Evolutionary conservation across 179 eudicot species (phyloP), one percentile per base, ranked within the genome.

Genomic region (Silene noctiflora): DNA sequence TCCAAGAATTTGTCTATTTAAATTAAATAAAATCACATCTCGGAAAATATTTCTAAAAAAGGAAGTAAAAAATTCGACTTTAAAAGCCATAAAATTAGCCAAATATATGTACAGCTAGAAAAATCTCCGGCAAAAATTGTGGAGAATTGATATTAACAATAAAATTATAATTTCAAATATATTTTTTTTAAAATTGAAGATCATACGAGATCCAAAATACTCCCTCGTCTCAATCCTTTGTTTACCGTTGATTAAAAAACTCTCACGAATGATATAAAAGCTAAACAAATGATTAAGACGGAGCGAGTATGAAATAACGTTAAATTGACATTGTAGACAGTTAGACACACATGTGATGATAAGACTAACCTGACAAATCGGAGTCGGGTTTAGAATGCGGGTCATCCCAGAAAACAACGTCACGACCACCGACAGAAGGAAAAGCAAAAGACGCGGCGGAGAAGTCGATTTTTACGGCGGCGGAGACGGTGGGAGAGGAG

Each of bases 381-480:
- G 80, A 24, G 48, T 80, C 72, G 8, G 81, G 75, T 80, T 90
- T 86, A 73, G 60, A 68, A 76, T 13, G 73, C 61, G 78, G 72
- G 24, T 84, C 80, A 35, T 85, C 86, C 94, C 89, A 88, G 20
- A 84, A 75, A 35, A 87, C 81, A 42, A 84, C 94, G 75, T 84
- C 94, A 72, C 87, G 84, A 4, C 89, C 89, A 48, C 85, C 89
- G 75, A 87, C 74, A 58, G 78, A 79, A 14, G 96, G 92, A 31
- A 87, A 87, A 65, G 73, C 79, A 31, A 72, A 73, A 1, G 67
- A 48, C 0, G 70, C 19, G 3, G 70, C 14, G 67, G 31, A 71
- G 27, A 55, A 67, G 71, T 13, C 81, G 72, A 71, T 60, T 59
- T 39, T 72, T 7, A 7, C 60, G 76, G 22, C 66, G 84, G 79